phyloP scores from a whole-genome alignment of 805 yeast species.

The Metschnikowia shivogae region DNA sequence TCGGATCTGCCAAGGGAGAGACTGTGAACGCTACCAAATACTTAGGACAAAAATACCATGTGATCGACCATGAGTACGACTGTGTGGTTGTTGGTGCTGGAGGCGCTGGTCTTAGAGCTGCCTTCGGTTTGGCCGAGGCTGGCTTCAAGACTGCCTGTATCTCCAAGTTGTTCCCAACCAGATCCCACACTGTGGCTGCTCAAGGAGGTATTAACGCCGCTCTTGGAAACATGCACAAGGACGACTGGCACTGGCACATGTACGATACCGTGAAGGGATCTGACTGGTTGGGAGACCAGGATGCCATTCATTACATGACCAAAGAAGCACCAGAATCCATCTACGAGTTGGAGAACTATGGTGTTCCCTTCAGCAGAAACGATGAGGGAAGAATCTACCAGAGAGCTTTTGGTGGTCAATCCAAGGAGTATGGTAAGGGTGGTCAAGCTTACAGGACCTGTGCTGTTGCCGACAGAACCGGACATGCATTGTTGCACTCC shows the following conservation, averaged over 20 bases:
- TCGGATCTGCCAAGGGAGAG: conserved; percentile 37
- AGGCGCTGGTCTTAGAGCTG: conserved; percentile 98
- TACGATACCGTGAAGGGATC: conserved; percentile 99
- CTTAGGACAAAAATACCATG: conserved; percentile 68
- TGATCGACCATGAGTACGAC: conserved; percentile 96
- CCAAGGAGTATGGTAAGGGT: conserved; percentile 93
- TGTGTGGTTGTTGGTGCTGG: conserved; percentile 98
- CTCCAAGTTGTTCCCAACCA: conserved; percentile 93
- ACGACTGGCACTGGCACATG: conserved; percentile 99
- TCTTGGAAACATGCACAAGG: conserved; percentile 95
- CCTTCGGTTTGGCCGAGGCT: conserved; percentile 94
- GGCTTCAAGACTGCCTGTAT: conserved; percentile 98
- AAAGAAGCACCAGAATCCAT: conserved; percentile 95
- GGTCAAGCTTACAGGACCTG: conserved; percentile 99
- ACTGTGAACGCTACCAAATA: conserved; percentile 41
- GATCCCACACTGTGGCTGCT: conserved; percentile 98
- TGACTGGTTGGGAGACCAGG: conserved; percentile 99
- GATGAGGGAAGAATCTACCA: conserved; percentile 96
- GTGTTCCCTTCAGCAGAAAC: conserved; percentile 97
- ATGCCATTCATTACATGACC: conserved; percentile 98
- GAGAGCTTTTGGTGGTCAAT: conserved; percentile 98
- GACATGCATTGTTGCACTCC: conserved; percentile 94
- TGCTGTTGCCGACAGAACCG: conserved; percentile 99
- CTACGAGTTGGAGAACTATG: conserved; percentile 95
- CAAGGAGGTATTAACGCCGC: conserved; percentile 99